Evolutionary conservation across 331 rosid genomes (phyloP).

Genomic region (Quercus lobata): DNA sequence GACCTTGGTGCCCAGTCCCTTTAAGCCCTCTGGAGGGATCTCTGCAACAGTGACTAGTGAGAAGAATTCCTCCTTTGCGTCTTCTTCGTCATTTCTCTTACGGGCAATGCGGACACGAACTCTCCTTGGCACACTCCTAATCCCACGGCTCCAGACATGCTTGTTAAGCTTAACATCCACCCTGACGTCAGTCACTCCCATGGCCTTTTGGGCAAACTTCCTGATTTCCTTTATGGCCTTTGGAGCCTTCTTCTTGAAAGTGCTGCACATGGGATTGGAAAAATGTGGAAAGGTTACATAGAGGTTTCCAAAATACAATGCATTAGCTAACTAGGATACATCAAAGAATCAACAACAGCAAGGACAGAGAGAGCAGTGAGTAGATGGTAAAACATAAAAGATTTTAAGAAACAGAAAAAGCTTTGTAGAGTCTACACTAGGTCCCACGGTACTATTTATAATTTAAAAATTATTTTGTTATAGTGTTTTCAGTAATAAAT

Average conservation of each 20-base stretch:
- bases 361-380: no score
- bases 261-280: neutral
- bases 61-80: constrained; percentile 25
- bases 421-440: no score
- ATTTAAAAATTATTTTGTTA: no score
- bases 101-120: constrained; percentile 17
- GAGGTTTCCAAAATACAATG: neutral
- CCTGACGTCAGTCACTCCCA: constrained; percentile 21
- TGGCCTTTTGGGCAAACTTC: constrained; percentile 26
- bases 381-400: no score
- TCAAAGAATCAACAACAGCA: neutral
- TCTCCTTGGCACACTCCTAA: constrained; percentile 26
- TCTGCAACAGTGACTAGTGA: constrained; percentile 20
- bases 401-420: no score
- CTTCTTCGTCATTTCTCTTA: constrained; percentile 30
- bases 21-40: constrained; percentile 22
- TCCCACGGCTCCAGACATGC: constrained; percentile 28
- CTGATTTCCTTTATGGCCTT: constrained; percentile 25
- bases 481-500: no score
- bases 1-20: constrained; percentile 27
- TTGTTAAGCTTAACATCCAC: constrained; percentile 33
- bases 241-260: constrained; percentile 29
- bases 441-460: no score
- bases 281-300: neutral
- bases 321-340: neutral